A percentile compares a stretch with the other conserved stretches of the same genome.
Evolutionary conservation across 305 asterid species (phyloP).

Genomic region (Solanum hybrid): DNA sequence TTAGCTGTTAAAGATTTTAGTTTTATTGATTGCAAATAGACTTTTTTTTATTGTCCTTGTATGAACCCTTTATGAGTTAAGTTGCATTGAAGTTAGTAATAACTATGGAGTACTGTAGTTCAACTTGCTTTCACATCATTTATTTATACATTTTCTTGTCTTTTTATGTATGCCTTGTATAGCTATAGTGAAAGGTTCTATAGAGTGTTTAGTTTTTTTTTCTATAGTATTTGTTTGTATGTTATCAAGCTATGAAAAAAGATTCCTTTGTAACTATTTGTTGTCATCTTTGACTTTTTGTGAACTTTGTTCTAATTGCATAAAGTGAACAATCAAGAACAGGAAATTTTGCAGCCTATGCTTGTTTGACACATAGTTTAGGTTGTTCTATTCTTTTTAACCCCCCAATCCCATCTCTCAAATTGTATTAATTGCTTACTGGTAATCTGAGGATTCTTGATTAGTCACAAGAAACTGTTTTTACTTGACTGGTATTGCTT

Average conservation of each 20-base stretch:
- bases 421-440: neutral
- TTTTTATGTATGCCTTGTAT: neutral
- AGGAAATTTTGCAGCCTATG: neutral
- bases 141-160: neutral
- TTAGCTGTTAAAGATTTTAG: neutral
- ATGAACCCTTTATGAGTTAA: neutral
- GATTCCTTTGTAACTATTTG: neutral
- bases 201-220: neutral
- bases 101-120: neutral
- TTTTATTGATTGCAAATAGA: neutral
- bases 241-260: neutral
- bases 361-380: neutral
- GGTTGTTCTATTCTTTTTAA: neutral
- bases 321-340: neutral
- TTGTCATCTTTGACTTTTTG: neutral
- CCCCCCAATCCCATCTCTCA: neutral
- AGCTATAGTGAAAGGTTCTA: neutral
- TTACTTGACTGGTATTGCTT: neutral
- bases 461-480: neutral
- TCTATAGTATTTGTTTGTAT: neutral
- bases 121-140: neutral
- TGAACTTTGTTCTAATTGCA: neutral
- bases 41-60: neutral
- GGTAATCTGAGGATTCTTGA: neutral
- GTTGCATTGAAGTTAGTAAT: neutral